Conservation (phyloP, 2,329 filamentous ascomycete species). For the Neurospora sp. region DNA sequence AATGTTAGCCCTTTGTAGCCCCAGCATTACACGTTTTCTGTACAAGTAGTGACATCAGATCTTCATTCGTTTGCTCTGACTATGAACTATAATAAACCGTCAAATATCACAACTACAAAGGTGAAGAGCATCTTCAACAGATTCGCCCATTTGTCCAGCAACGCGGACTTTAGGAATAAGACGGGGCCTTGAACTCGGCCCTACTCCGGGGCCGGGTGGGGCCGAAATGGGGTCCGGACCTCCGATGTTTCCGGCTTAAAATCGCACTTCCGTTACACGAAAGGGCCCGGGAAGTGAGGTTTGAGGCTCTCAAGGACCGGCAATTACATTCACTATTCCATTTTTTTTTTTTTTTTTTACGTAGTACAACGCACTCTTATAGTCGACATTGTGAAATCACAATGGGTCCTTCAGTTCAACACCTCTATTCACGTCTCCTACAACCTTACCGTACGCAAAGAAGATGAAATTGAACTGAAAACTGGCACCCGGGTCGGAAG, state of each 20-base stretch:
- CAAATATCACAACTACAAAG: too few species aligned
- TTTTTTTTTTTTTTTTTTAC: not conserved
- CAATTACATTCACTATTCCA: not conserved
- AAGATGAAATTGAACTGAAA: not conserved
- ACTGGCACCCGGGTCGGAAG: not conserved
- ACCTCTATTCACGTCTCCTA: not conserved
- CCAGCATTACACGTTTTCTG: not conserved
- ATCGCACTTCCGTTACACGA: not conserved
- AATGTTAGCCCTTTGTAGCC: not conserved
- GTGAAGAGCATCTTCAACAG: too few species aligned
- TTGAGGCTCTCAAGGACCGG: not conserved
- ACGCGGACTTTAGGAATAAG: not conserved
- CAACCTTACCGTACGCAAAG: not conserved
- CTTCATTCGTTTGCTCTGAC: not conserved
- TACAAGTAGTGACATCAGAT: not conserved
- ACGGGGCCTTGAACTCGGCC: not conserved
- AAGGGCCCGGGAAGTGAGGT: not conserved
- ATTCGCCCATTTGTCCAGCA: not conserved
- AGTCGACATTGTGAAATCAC: not conserved
- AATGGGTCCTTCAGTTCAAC: not conserved
- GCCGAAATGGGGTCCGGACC: not conserved
- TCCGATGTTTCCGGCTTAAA: not conserved
- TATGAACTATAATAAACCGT: too few species aligned
- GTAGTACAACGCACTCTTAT: not conserved
- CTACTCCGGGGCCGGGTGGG: not conserved